Evolutionary conservation across 108 stramenopile genomes (phyloP), one percentile per base, ranked within the genome.

Genomic region (Pseudonitzschia multiseries): DNA sequence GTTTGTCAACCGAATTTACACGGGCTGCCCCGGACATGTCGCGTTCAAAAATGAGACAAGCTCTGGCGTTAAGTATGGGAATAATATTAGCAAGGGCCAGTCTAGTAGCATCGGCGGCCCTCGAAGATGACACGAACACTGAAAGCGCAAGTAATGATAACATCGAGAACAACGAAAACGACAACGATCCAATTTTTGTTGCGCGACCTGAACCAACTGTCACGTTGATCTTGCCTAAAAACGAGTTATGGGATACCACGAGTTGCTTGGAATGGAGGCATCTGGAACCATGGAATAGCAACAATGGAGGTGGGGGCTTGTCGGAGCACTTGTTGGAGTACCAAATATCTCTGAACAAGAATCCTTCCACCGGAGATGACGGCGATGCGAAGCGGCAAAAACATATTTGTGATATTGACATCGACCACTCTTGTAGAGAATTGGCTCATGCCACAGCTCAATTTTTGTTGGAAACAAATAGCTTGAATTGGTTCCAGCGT

Each of bases 41-140:
- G 14, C 29, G 64, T 14, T 36, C 57, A 48, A 57, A 59, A 8
- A 74, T 88, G 44, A 61, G 36, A 41, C 72, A 79, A 28, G 75
- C 76, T n/a, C 54, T 90, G 65, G 87, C 89, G 2, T 76, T 85
- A 79, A 82, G 83, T 26, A 81, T 90, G 50, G 89, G 74, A 12
- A 85, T 85, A 41, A 83, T 90, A 15, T 68, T 90, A 67, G 87
- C 89, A 44, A 70, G 89, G 15, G 85, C 84, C 17, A 75, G 84
- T 8, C 50, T 90, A 24, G 68, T 75, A 22, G 82, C 85, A 4
- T 51, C 56, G 18, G 76, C 78, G 2, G 31, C 79, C 20, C 28
- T 29, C 18, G 44, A 66, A 31, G 70, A 68, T 65, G 51, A 72
- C 31, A 18, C 57, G 0, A 46, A 13, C 28, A 21, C 24, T 24